Base-by-base conservation (phyloP, 208 protist species). In the Kentomonas sorsogonicus region DNA sequence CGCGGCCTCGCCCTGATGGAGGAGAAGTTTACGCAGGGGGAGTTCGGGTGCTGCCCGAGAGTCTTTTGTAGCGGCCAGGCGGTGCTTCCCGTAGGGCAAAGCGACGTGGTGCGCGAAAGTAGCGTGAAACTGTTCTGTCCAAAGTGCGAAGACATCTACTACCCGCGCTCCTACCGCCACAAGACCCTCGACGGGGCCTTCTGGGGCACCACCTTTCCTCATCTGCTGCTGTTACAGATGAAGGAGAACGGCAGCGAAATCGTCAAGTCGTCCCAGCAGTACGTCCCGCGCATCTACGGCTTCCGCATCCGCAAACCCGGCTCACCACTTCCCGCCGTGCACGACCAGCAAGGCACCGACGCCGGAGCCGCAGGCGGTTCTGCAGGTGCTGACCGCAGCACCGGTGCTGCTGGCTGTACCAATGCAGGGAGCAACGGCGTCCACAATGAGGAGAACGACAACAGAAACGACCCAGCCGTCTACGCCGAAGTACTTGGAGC, bases 141-240 rank as follows among this genome's bases (percentile, higher is more conserved):
- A 0, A 93, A 92, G 51, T 99, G 98, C 71, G 83, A 98, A 30
- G 98, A 99, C 60, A 95, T 98, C 54, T 99, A 97, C 70, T 89
- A 97, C 68, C 96, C 96, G 10, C 90, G 93, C 51, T 97, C 90
- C 25, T 74, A 74, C 7, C 85, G 90, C 23, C 95, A 98, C 72
- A 87, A 93, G 52, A 83, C 82, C n/a, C 72, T 98, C 30, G 96
- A 98, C 61, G 97, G 96, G 6, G 95, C 96, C 33, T 98, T 97
- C 74, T 99, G 98, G 87, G 97, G 97, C 22, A 98, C 96, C 3
- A 98, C 96, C 7, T 99, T 99, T 48, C 86, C 97, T 15, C 97
- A 99, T 61, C 67, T 99, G 5, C 71, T 94, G 76, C 60, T 87
- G 70, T 64, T 92, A 86, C 55, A 88, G 53, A 53, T 96, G 81